Percentiles rank a stretch among this genome's conserved stretches.
Evolutionary conservation across 495 filamentous ascomycete genomes (phyloP).

Genomic region (Annulohypoxylon stygium): DNA sequence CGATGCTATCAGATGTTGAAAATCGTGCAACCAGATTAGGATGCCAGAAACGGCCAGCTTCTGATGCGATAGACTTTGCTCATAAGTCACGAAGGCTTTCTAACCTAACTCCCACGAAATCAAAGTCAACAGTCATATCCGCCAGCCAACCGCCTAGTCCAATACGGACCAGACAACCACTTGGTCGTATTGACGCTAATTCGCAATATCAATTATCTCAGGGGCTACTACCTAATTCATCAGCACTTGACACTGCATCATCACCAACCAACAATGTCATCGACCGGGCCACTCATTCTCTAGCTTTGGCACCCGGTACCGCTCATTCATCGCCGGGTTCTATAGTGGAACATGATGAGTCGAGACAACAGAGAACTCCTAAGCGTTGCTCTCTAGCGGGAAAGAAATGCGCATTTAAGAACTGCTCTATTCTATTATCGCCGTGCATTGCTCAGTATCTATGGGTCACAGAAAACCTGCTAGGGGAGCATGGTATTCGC

Average conservation of each 20-base stretch:
- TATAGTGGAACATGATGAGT: neutral
- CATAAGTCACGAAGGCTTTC: slow-evolving; percentile 34
- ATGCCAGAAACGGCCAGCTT: slow-evolving; percentile 28
- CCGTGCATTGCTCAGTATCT: slow-evolving; percentile 59
- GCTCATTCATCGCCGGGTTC: neutral
- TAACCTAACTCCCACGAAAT: neutral
- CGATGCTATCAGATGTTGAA: slow-evolving; percentile 23
- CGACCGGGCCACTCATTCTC: neutral
- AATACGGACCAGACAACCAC: slow-evolving; percentile 34
- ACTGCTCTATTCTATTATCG: slow-evolving; percentile 59
- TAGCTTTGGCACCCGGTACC: neutral
- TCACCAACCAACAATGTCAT: neutral
- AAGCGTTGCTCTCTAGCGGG: slow-evolving; percentile 34
- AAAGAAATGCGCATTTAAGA: slow-evolving; percentile 51
- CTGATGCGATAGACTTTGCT: slow-evolving; percentile 4
- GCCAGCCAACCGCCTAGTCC: neutral
- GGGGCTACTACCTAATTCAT: neutral
- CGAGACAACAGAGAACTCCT: neutral
- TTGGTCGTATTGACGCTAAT: slow-evolving; percentile 43
- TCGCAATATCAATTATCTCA: slow-evolving; percentile 3
- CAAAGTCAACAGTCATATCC: neutral
- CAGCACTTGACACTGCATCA: neutral
- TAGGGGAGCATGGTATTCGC: slow-evolving; percentile 56
- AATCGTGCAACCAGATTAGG: neutral
- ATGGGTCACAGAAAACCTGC: slow-evolving; percentile 60